Evolutionary conservation across 2,329 filamentous ascomycete genomes (phyloP), one percentile per base, ranked within the genome.

Genomic region (Monosporascus ibericus): DNA sequence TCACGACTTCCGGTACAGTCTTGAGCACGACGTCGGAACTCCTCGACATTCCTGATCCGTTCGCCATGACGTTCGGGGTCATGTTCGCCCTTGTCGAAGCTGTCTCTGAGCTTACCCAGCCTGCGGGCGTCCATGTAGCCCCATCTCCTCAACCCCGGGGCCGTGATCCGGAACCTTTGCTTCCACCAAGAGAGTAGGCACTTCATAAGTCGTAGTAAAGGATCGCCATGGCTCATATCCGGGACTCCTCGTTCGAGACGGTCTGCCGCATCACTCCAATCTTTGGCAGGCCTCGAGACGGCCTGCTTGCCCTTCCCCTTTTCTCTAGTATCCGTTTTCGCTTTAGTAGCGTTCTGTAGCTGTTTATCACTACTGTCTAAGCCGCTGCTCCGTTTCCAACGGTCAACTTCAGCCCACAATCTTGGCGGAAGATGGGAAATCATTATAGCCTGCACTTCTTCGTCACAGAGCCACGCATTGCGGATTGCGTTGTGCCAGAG

Each of bases 401-500:
- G 85, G 44, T 90, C 83, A 14, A 94, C 75, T 63, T 91, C 88
- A 15, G 84, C 82, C 71, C 82, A 86, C 5, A 92, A 74, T 6
- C 80, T 79, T 0, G 81, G 75, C 0, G 88, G 79, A 6, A 96
- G 63, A 52, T 90, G 85, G n/a, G 84, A 82, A 4, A 94, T 76
- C 65, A 96, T 76, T 17, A 85, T 87, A 11, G 84, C 82, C 56
- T 94, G 89, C 0, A 95, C 77, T 56, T 88, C 81, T 3, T 78
- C 68, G 61, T 97, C 88, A 60, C 89, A 89, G 20, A 91, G 72
- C 86, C 92, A 97, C 0, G 82, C 77, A 66, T 97, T 96, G 42
- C 89, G 83, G 15, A 94, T 71, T 0, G 89, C 82, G 65, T 97
- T 97, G 67, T 97, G 92, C 78, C 87, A 96, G 54, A 99, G 79